Conservation (phyloP, 2,329 filamentous ascomycete species). For the Trichoderma sp. region DNA sequence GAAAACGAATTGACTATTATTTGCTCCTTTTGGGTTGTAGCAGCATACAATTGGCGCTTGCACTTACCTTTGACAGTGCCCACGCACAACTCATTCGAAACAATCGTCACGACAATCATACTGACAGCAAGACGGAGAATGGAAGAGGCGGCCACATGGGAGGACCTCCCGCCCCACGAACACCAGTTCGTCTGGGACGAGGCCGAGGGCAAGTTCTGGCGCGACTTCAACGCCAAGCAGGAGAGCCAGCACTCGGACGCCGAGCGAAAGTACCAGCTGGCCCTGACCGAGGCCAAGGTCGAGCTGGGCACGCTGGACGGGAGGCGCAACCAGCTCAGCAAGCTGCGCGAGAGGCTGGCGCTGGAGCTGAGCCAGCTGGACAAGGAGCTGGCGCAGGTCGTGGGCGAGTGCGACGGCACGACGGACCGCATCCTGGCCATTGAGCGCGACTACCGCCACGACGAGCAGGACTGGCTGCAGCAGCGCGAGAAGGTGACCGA, state of each 20-base stretch:
- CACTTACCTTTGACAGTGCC: background rate
- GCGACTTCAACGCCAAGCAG: slow-evolving; percentile 33
- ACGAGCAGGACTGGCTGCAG: slow-evolving; percentile 35
- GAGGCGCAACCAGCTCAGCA: slow-evolving; percentile 34
- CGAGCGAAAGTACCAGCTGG: slow-evolving; percentile 33
- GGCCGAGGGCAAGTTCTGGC: slow-evolving; percentile 42
- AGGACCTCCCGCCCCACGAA: slow-evolving; percentile 37
- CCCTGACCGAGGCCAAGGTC: slow-evolving; percentile 33
- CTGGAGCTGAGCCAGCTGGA: slow-evolving; percentile 41
- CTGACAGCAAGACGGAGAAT: background rate
- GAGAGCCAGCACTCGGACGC: slow-evolving; percentile 30
- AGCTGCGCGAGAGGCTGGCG: slow-evolving; percentile 35
- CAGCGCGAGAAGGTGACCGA: slow-evolving; percentile 34
- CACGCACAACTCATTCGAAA: background rate
- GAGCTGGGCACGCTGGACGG: slow-evolving; percentile 36
- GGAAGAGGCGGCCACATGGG: slow-evolving; percentile 33
- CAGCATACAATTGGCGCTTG: background rate
- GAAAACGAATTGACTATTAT: background rate
- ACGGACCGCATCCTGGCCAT: slow-evolving; percentile 39
- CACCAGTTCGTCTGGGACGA: slow-evolving; percentile 41
- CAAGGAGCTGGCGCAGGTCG: slow-evolving; percentile 40
- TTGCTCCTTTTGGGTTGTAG: background rate
- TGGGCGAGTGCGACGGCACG: slow-evolving; percentile 37
- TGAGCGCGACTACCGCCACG: slow-evolving; percentile 37
- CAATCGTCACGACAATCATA: background rate